These are phyloP conservation scores for Candida methanosorbosa DNA, from an alignment of 805 yeast genomes.

Conservation along the genomic window DNA sequence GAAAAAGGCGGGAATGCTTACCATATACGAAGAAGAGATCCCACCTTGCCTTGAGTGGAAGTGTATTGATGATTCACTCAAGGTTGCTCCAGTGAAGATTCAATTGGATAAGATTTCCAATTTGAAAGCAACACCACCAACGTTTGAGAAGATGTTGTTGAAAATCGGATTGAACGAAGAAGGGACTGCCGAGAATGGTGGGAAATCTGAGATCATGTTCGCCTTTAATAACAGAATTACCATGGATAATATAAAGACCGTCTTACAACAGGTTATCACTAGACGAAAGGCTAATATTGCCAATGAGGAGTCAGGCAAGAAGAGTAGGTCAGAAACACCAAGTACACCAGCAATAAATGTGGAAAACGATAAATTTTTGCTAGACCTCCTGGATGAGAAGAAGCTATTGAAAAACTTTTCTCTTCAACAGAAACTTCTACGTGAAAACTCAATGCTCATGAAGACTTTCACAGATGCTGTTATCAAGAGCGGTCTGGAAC, in stretches of 20 bases:
- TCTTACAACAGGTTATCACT: constrained; percentile 60
- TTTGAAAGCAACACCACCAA: constrained; percentile 63
- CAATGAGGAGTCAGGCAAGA: neutral
- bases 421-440: constrained; percentile 69
- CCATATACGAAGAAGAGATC: constrained; percentile 43
- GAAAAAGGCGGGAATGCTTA: constrained; percentile 48
- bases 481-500: constrained; percentile 64
- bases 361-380: constrained; percentile 20
- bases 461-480: constrained; percentile 83
- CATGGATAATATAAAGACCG: constrained; percentile 65
- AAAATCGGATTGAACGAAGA: constrained; percentile 33
- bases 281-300: constrained; percentile 48
- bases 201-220: constrained; percentile 31
- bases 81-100: constrained; percentile 30
- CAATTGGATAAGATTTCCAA: constrained; percentile 34
- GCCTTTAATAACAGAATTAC: constrained; percentile 64
- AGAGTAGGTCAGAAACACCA: constrained; percentile 1
- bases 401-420: constrained; percentile 61
- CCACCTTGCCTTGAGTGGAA: constrained; percentile 53
- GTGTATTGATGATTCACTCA: constrained; percentile 40
- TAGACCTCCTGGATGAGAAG: constrained; percentile 39
- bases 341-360: constrained; percentile 2
- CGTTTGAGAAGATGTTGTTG: constrained; percentile 58
- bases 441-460: constrained; percentile 61
- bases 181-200: constrained; percentile 24